phyloP scores from a whole-genome alignment of 306 rosid species.

The Gillenia trifoliata region DNA sequence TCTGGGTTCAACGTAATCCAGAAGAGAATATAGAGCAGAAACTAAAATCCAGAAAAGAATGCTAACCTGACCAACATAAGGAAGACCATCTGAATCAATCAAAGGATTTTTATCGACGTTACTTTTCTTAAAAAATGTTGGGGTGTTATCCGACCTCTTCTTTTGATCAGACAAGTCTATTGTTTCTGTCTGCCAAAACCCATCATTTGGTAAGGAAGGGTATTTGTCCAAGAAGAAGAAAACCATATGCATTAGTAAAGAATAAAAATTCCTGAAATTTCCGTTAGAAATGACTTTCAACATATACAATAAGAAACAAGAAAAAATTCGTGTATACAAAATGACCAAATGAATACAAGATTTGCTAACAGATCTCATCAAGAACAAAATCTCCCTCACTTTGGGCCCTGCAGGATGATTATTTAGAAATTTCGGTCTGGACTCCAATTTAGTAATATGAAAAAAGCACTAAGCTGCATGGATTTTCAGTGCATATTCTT shows the following conservation, averaged over 20 bases:
- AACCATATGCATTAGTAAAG: not conserved
- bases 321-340: not conserved
- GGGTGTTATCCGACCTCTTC: slow-evolving; percentile 26
- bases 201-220: slow-evolving; percentile 3
- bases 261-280: no score
- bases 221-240: not conserved
- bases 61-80: slow-evolving; percentile 97
- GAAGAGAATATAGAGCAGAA: not conserved
- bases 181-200: slow-evolving; percentile 67
- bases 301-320: not conserved
- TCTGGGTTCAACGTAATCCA: not conserved
- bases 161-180: slow-evolving; percentile 63
- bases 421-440: no score
- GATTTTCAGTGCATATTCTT: no score
- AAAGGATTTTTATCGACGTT: slow-evolving; percentile 36
- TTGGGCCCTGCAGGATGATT: no score
- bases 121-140: slow-evolving; percentile 59
- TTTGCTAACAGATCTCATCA: not conserved
- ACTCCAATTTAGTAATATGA: not conserved
- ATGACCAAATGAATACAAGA: not conserved
- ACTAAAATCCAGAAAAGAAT: not conserved
- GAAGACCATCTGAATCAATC: slow-evolving; percentile 92
- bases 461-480: not conserved
- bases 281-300: not conserved
- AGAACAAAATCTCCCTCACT: no score